A percentile compares a stretch with the other conserved stretches of the same genome.
phyloP scores from a whole-genome alignment of 352 stramenopile species.

The Phytophthora sansomeana region DNA sequence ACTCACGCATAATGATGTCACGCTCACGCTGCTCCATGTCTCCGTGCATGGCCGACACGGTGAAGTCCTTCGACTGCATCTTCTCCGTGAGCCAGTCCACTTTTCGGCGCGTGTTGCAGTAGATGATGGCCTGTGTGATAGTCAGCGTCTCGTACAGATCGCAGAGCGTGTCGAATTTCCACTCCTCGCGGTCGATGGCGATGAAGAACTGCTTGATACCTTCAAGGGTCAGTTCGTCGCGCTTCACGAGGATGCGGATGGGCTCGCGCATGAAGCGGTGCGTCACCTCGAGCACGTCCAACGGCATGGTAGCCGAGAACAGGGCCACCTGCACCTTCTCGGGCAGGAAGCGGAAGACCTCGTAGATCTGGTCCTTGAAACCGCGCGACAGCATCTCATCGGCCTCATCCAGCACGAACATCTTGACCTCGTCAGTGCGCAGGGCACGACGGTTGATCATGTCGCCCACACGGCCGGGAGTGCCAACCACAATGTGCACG shows the following conservation, averaged over 20 bases:
- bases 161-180: conserved; percentile 99
- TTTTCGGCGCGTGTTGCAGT: conserved; percentile 99
- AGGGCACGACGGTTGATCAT: conserved; percentile 99
- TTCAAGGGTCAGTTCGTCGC: conserved; percentile 99
- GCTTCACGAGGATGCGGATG: conserved; percentile 99
- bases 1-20: conserved; percentile 99
- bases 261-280: conserved; percentile 99
- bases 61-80: conserved; percentile 99
- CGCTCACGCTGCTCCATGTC: conserved; percentile 99
- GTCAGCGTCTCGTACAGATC: conserved; percentile 99
- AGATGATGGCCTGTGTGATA: conserved; percentile 99
- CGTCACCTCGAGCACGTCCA: conserved; percentile 99
- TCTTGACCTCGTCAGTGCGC: conserved; percentile 94
- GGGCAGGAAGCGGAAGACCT: conserved; percentile 99
- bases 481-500: conserved; percentile 99
- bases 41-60: conserved; percentile 99
- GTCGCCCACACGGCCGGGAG: conserved; percentile 98
- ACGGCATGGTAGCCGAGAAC: conserved; percentile 99
- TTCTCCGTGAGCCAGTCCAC: conserved; percentile 99
- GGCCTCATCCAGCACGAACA: conserved; percentile 99
- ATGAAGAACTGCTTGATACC: conserved; percentile 99
- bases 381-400: conserved; percentile 99
- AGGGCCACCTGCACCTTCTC: conserved; percentile 98
- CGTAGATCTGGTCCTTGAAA: conserved; percentile 99
- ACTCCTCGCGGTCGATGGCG: conserved; percentile 98